Evolutionary conservation across 139 green algal species (phyloP).

Genomic region (Chlorella sp.): DNA sequence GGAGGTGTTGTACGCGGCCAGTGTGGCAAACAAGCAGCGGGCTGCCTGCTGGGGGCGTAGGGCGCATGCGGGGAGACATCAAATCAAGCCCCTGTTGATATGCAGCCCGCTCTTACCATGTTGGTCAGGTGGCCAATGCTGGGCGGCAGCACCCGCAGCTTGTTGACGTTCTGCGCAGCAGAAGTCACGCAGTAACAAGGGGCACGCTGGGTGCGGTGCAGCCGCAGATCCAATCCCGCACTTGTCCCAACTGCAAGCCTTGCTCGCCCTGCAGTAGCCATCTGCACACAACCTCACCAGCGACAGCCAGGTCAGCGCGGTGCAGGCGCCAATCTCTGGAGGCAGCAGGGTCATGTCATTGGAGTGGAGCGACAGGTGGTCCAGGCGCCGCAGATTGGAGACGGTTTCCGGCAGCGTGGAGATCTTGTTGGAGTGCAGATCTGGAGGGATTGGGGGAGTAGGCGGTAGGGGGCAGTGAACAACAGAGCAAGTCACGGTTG

Average conservation of each 20-base stretch:
- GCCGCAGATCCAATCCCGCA: too few species aligned
- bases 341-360: conserved; percentile 40
- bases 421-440: conserved; percentile 48
- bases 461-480: too few species aligned
- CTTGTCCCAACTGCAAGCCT: too few species aligned
- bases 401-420: conserved; percentile 18
- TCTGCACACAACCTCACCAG: background rate
- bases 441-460: too few species aligned
- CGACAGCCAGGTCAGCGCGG: conserved; percentile 43
- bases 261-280: too few species aligned
- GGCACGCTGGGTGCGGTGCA: background rate
- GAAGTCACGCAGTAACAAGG: background rate
- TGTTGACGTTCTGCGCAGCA: conserved; percentile 41
- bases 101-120: conserved; percentile 5
- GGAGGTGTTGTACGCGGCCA: too few species aligned
- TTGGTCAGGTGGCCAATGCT: conserved; percentile 39
- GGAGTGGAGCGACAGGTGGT: conserved; percentile 50
- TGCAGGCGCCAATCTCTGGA: conserved; percentile 36
- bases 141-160: conserved; percentile 36
- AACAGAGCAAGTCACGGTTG: too few species aligned
- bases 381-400: conserved; percentile 15
- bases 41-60: too few species aligned
- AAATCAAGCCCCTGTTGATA: too few species aligned
- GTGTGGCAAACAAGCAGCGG: too few species aligned
- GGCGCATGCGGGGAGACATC: too few species aligned